Evolutionary conservation across 768 basidiomycete species (phyloP), one percentile per base, ranked within the genome.

Genomic region (Leccinellum luteum): DNA sequence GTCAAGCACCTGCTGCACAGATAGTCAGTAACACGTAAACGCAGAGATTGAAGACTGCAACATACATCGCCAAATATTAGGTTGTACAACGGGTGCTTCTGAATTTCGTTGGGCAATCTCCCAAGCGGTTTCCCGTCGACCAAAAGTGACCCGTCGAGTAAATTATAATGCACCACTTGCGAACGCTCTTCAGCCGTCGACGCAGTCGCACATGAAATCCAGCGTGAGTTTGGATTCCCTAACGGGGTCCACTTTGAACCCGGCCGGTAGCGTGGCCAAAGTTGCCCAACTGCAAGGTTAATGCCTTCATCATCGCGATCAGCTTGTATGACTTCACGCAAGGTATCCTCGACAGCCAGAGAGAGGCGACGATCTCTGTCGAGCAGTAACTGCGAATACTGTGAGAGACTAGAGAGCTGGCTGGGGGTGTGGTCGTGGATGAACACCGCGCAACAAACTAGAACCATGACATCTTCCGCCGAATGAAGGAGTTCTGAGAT

Each of bases 351-450:
- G 3, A 77, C 38, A 6, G 23, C 50, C 23, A 69, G 53, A 6
- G 74, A 65, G 27, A 74, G 52, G 14, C 73, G 67, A 15, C 64
- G 55, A 43, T 77, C 68, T 10, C 75, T 66, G 19, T 69, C 66
- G 15, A 72, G 58, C 23, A 74, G 61, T 13, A 62, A 28, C 13
- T 45, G 57, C 0, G 61, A 67, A 52, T 52, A 49, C 5, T 25
- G 2, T 1, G 64, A 3, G 1, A 67, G 55, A 15, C 6, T 2
- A 5, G 58, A 57, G 21, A 58, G 8, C 1, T 63, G n/a, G 7
- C 44, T 47, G 1, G 69, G 70, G 0, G 57, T 63, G 45, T 74
- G 65, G 45, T 69, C 66, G 21, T 67, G 61, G 8, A 76, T 55
- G 0, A 67, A 50, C 32, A 75, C 60, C 0, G 64, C 57, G n/a